Conservation (phyloP, 1,284 basidiomycete genomes). For the Rhizoctonia solani region DNA sequence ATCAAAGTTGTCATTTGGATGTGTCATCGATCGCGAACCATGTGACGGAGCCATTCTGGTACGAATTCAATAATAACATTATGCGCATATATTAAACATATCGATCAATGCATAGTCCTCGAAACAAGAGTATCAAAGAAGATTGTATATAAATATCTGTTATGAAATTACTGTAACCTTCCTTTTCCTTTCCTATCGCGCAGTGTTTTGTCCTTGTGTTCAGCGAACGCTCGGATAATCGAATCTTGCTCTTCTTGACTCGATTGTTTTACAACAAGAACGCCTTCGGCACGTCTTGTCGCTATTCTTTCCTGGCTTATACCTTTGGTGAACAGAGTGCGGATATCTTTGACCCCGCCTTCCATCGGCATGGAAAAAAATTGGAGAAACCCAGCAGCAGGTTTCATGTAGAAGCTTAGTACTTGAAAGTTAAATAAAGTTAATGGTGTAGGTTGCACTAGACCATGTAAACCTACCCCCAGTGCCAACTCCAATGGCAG, state of each 20-base stretch:
- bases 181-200: conserved; percentile 41
- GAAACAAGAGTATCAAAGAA: no score
- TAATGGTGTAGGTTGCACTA: not conserved
- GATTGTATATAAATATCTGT: no score
- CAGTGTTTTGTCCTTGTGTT: conserved; percentile 41
- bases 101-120: no score
- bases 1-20: no score
- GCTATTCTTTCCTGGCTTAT: conserved; percentile 45
- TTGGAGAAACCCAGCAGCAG: conserved; percentile 49
- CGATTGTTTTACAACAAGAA: conserved; percentile 47
- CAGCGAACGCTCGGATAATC: conserved; percentile 50
- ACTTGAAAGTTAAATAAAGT: not conserved
- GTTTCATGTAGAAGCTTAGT: not conserved
- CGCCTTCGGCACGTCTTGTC: conserved; percentile 49
- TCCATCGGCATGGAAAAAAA: conserved; percentile 50
- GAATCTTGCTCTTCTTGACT: conserved; percentile 45
- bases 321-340: conserved; percentile 43
- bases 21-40: no score
- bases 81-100: no score
- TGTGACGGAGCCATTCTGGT: no score
- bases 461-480: conserved; percentile 48
- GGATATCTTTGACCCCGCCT: conserved; percentile 50
- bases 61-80: no score
- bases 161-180: conserved; percentile 40
- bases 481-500: conserved; percentile 54